These are phyloP conservation scores for Phytopythium vexans DNA, from an alignment of 352 stramenopile genomes.

Conservation along the genomic window DNA sequence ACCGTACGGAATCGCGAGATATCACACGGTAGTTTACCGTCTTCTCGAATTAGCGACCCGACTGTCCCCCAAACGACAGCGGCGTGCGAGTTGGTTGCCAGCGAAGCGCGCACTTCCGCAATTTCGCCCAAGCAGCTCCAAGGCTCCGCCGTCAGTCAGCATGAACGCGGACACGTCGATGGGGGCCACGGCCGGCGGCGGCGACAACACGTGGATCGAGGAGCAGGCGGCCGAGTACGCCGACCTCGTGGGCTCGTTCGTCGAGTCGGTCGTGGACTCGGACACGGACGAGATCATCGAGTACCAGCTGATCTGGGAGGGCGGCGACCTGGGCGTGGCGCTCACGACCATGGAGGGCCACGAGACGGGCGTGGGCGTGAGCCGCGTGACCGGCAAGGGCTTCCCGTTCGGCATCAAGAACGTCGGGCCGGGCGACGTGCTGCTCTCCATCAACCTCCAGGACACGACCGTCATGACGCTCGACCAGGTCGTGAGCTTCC, in stretches of 20 bases:
- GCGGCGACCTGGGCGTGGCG: slow-evolving; percentile 77
- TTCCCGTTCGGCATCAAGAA: slow-evolving; percentile 90
- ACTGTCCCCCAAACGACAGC: too few species aligned
- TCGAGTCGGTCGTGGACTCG: slow-evolving; percentile 77
- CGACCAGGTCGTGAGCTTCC: slow-evolving; percentile 76
- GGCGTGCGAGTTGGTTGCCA: too few species aligned
- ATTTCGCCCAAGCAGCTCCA: too few species aligned
- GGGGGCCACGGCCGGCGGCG: slow-evolving; percentile 11
- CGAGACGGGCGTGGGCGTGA: slow-evolving; percentile 63
- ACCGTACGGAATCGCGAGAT: too few species aligned
- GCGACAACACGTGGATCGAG: slow-evolving; percentile 64
- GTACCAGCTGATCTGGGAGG: slow-evolving; percentile 89
- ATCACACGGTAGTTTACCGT: too few species aligned
- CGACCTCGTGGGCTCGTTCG: slow-evolving; percentile 82
- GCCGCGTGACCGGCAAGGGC: slow-evolving; percentile 79
- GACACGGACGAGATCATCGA: slow-evolving; percentile 85
- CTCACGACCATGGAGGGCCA: slow-evolving; percentile 72
- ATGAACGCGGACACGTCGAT: too few species aligned
- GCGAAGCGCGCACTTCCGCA: too few species aligned
- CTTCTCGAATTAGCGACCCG: too few species aligned
- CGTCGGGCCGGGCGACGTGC: slow-evolving; percentile 69
- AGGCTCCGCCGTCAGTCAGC: too few species aligned
- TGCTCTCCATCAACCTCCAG: slow-evolving; percentile 83
- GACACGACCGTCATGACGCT: slow-evolving; percentile 77
- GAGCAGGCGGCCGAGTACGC: slow-evolving; percentile 84